phyloP scores from a whole-genome alignment of 345 rosid genomes.

The Isatis tinctoria region DNA sequence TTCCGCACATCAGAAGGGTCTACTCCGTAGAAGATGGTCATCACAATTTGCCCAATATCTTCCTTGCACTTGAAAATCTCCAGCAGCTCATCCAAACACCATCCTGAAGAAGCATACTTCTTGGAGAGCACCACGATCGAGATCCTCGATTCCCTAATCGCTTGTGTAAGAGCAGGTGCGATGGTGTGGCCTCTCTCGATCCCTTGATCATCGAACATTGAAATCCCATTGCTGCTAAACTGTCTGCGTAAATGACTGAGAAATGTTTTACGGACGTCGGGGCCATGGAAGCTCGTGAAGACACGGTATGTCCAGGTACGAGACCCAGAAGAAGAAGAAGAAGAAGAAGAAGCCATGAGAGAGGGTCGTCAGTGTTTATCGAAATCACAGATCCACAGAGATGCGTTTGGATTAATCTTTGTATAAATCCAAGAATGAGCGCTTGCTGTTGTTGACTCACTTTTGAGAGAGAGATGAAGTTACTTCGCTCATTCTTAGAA shows the following conservation, averaged over 20 bases:
- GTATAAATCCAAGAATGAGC: no score
- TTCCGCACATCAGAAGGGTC: no score
- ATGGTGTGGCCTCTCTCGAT: slow-evolving; percentile 8
- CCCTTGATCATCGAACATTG: not conserved
- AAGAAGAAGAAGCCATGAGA: not conserved
- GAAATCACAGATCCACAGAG: no score
- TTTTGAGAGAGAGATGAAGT: no score
- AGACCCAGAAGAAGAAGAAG: not conserved
- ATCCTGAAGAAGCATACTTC: slow-evolving; percentile 18
- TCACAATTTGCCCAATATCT: no score
- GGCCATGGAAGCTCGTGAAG: not conserved
- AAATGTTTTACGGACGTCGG: not conserved
- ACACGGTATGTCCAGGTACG: not conserved
- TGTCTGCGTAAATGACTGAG: not conserved
- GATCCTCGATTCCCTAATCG: slow-evolving; percentile 3
- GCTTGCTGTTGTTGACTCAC: no score
- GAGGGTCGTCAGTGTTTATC: no score
- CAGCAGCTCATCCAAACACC: no score
- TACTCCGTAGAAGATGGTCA: no score
- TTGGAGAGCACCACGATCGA: not conserved
- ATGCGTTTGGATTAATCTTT: no score
- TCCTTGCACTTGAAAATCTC: no score
- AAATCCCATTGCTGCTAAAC: not conserved
- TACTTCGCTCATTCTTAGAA: no score
- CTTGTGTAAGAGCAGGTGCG: not conserved